Percentiles rank a stretch among this genome's conserved stretches.
These are phyloP conservation scores for Leptographium flavum DNA, from an alignment of 2,329 filamentous ascomycete species.

Conservation along the genomic window DNA sequence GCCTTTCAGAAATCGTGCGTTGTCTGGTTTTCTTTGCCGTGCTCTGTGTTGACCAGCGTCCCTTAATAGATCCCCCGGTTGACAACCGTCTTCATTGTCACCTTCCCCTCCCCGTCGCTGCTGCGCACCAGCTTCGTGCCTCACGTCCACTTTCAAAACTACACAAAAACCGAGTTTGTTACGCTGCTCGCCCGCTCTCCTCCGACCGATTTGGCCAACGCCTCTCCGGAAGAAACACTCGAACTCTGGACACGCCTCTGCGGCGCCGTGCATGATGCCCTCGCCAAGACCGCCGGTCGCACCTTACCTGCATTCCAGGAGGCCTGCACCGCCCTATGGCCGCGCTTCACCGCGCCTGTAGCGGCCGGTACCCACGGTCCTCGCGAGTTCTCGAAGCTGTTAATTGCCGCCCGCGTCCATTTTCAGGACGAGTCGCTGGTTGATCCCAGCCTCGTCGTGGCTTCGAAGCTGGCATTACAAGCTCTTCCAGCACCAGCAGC, in stretches of 20 bases:
- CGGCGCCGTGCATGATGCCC: slow-evolving; percentile 72
- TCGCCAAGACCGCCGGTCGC: slow-evolving; percentile 66
- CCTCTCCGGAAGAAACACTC: slow-evolving; percentile 35
- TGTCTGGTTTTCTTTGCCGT: not conserved
- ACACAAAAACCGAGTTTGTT: slow-evolving; percentile 67
- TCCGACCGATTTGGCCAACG: slow-evolving; percentile 32
- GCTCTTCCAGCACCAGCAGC: slow-evolving; percentile 6
- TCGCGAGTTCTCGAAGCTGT: slow-evolving; percentile 71
- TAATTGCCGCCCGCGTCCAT: slow-evolving; percentile 54
- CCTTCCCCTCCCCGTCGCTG: slow-evolving; percentile 52
- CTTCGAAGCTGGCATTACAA: not conserved
- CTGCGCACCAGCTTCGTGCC: slow-evolving; percentile 58
- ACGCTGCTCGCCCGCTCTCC: slow-evolving; percentile 53
- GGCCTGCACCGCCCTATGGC: slow-evolving; percentile 67
- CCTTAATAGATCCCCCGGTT: slow-evolving; percentile 57
- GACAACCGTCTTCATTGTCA: slow-evolving; percentile 63
- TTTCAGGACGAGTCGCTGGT: slow-evolving; percentile 63
- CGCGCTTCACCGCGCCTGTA: slow-evolving; percentile 67
- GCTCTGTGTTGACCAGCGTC: not conserved
- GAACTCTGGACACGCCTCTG: slow-evolving; percentile 73
- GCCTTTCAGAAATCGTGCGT: slow-evolving; percentile 66
- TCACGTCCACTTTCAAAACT: slow-evolving; percentile 72
- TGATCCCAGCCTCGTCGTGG: slow-evolving; percentile 44
- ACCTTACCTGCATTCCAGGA: slow-evolving; percentile 61
- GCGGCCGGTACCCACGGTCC: slow-evolving; percentile 56